Evolutionary conservation across 257 asterid species (phyloP), one percentile per base, ranked within the genome.

Genomic region (Lithospermum erythrorhizon): DNA sequence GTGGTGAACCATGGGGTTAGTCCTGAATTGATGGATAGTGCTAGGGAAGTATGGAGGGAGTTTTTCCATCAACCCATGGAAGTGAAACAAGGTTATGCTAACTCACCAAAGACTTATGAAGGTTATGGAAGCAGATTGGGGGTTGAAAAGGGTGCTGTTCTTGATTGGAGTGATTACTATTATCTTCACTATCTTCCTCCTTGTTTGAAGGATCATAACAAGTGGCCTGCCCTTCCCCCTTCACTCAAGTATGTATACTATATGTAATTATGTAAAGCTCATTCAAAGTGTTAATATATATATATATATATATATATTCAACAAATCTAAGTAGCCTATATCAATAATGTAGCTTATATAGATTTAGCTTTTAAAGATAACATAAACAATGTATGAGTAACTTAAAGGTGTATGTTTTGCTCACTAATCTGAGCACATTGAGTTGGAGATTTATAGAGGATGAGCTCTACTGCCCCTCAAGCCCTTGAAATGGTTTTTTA

Each of bases 131-230:
- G 66, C 59, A 30, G 66, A 25, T 51, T 62, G n/a, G 66, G 66
- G 15, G 24, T 17, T 10, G 41, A 25, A 4, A 52, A 62, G 18
- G 66, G 66, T 16, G 58, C 66, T 58, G 19, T 62, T 62, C 66
- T 62, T 52, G 66, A 62, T 27, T 62, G 66, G 66, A 53, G 66
- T 52, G 66, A 62, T 24, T 62, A 62, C 22, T 62, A 49, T 24
- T 62, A 4, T 58, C 66, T 62, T 62, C 66, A 62, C 47, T 53
- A 24, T 22, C 66, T 62, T 62, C 66, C 66, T 27, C 7, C 18
- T 9, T 27, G 5, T 15, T 49, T 62, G 45, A 48, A 25, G 66
- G 48, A 62, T 52, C 66, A 29, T 24, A 52, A 52, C 56, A 52
- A 52, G 56, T 52, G 56, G 56, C 56, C 56, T 52, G 21, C 21